Evolutionary conservation across 352 stramenopile species (phyloP), one percentile per base, ranked within the genome.

Genomic region (Sclerospora graminicola): DNA sequence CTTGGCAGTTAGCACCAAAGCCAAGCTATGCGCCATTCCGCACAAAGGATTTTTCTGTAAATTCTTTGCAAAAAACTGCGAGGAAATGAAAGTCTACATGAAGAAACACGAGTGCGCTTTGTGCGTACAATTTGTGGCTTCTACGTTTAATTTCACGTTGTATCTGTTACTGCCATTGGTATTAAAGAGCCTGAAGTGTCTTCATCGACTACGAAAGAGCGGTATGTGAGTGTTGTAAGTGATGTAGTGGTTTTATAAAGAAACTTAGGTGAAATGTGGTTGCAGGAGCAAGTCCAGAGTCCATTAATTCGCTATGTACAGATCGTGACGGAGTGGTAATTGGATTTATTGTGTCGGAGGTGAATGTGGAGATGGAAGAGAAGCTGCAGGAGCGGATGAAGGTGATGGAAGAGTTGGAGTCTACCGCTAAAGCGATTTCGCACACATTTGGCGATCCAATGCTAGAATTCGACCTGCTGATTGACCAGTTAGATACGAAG

Each of bases 11-110:
- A 59, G 63, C 21, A 92, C 75, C 7, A 83, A 83, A 46, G 77
- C 71, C 37, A 92, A 89, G 51, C 60, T 89, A 32, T 49, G 68
- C 4, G 78, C 80, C 20, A 84, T 92, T 45, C 80, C 80, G n/a
- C 78, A 73, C 24, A 88, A 86, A 41, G 79, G 80, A 5, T 89
- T 92, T 48, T 92, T 92, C 55, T 92, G 80, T 60, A 92, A 92
- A 62, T 92, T 92, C 56, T 75, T 86, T 24, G 75, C 76, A 28
- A 91, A 91, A 50, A 75, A 89, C 54, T 66, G 69, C 43, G 73
- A 86, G 35, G 78, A 92, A 33, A 81, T 92, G 60, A 87, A 89
- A 35, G 63, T 82, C 11, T 92, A 92, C 68, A 89, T 92, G 77
- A 82, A 83, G 51, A 82, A 85, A 48, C 70, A 92, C 60, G 73